Evolutionary conservation across 1,284 basidiomycete species (phyloP).

Genomic region (Grifola frondosa): DNA sequence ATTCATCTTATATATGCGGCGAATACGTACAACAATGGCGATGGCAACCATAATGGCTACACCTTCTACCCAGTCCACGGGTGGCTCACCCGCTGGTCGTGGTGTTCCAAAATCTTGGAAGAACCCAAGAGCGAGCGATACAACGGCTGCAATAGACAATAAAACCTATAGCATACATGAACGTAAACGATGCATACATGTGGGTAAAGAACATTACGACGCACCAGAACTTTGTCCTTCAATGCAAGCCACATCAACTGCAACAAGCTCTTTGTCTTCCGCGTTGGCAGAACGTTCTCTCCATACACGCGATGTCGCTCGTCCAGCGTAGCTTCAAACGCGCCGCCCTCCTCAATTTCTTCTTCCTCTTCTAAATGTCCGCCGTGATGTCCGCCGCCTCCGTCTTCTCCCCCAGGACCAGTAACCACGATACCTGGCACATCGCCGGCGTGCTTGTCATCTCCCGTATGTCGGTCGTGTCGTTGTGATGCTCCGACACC

Average conservation of each 20-base stretch:
- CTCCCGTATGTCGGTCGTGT: slow-evolving; percentile 36
- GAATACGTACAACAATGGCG: slow-evolving; percentile 66
- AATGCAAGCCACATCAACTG: slow-evolving; percentile 92
- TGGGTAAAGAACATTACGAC: slow-evolving; percentile 28
- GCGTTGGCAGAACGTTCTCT: slow-evolving; percentile 77
- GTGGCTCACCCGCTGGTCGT: slow-evolving; percentile 56
- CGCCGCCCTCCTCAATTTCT: slow-evolving; percentile 33
- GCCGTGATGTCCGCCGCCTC: slow-evolving; percentile 22
- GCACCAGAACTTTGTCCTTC: slow-evolving; percentile 91
- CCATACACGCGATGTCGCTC: slow-evolving; percentile 81
- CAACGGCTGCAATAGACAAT: slow-evolving; percentile 86
- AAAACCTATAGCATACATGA: too few species aligned
- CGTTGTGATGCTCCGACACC: slow-evolving; percentile 31
- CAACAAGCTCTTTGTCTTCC: slow-evolving; percentile 78
- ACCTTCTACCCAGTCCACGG: slow-evolving; percentile 97
- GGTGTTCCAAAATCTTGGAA: slow-evolving; percentile 89
- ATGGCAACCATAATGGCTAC: slow-evolving; percentile 95
- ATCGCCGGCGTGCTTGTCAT: slow-evolving; percentile 13
- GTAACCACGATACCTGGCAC: slow-evolving; percentile 46
- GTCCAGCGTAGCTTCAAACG: slow-evolving; percentile 56
- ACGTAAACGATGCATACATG: neutral
- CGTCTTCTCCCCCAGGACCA: slow-evolving; percentile 36
- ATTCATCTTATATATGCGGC: too few species aligned
- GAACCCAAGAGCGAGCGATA: slow-evolving; percentile 92
- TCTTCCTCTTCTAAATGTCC: slow-evolving; percentile 25